phyloP scores from a whole-genome alignment of 1,284 basidiomycete species.

The Fomitopsis schrenkii region DNA sequence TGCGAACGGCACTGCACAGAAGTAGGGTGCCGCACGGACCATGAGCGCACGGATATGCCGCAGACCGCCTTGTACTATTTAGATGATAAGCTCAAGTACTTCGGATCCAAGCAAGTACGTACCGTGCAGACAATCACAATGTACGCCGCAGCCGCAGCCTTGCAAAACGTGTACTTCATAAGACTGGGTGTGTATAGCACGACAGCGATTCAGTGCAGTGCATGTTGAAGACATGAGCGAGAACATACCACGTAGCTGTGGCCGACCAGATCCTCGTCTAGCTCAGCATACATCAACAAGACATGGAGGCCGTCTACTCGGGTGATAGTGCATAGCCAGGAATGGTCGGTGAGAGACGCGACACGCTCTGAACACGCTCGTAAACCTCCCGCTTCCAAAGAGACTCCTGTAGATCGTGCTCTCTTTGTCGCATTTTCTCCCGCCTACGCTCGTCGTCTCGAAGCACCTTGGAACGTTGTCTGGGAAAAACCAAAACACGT shows the following conservation, averaged over 20 bases:
- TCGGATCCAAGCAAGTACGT: background rate
- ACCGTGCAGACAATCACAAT: conserved; percentile 28
- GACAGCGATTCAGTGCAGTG: too few relatives aligned
- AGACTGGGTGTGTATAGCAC: conserved; percentile 29
- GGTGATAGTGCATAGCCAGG: background rate
- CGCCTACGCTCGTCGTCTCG: conserved; percentile 80
- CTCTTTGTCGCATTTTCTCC: conserved; percentile 54
- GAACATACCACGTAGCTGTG: too few relatives aligned
- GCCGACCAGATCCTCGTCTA: too few relatives aligned
- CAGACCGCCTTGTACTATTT: conserved; percentile 36
- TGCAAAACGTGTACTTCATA: too few relatives aligned
- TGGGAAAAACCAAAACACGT: conserved; percentile 22
- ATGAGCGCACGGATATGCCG: conserved; percentile 47
- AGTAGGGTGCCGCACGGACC: conserved; percentile 20
- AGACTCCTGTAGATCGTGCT: conserved; percentile 65
- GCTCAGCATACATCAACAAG: background rate
- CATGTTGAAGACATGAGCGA: too few relatives aligned
- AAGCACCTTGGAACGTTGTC: conserved; percentile 90
- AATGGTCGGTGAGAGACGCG: background rate
- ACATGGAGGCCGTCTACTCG: background rate
- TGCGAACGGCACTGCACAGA: conserved; percentile 7
- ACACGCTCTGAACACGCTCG: conserved; percentile 35
- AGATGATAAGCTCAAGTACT: conserved; percentile 43
- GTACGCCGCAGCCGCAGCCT: too few relatives aligned
- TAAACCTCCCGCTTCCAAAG: conserved; percentile 61